Percentiles rank a stretch among this genome's conserved stretches.
These are phyloP conservation scores for Monilinia laxa DNA, from an alignment of 2,329 filamentous ascomycete species.

Conservation along the genomic window DNA sequence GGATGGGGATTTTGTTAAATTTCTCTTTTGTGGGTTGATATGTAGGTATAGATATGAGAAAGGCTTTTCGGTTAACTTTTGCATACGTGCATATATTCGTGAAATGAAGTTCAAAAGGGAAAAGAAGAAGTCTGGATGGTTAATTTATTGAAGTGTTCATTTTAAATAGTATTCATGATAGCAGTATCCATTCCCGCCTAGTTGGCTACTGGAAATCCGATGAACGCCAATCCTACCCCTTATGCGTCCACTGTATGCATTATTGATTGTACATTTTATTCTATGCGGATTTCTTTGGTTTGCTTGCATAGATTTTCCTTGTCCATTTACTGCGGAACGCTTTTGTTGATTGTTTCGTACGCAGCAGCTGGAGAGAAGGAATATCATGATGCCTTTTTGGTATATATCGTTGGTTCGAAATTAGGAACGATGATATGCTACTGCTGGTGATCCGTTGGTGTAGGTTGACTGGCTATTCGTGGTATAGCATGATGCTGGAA, in stretches of 20 bases:
- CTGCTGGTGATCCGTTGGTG: background rate
- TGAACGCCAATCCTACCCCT: slow-evolving; percentile 3
- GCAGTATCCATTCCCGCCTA: background rate
- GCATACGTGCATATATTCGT: too few relatives aligned
- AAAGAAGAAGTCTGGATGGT: too few relatives aligned
- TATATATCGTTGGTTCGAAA: background rate
- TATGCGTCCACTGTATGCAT: slow-evolving; percentile 15
- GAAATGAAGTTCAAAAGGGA: too few relatives aligned
- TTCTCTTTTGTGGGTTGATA: too few relatives aligned
- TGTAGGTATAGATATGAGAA: too few relatives aligned
- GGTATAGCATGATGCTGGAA: background rate
- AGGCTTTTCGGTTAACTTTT: too few relatives aligned
- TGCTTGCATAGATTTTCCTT: background rate
- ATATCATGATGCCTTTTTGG: background rate
- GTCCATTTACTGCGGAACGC: too few relatives aligned
- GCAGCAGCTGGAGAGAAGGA: background rate
- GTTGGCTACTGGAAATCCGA: background rate
- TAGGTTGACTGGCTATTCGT: background rate
- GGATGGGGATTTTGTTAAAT: too few relatives aligned
- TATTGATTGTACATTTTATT: slow-evolving; percentile 15
- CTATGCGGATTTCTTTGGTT: slow-evolving; percentile 1
- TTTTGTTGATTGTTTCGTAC: background rate
- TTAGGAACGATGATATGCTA: background rate
- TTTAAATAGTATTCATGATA: background rate
- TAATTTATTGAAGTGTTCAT: too few relatives aligned